These are phyloP conservation scores for Nakazawaea pomicola DNA, from an alignment of 805 yeast species.

Conservation along the genomic window DNA sequence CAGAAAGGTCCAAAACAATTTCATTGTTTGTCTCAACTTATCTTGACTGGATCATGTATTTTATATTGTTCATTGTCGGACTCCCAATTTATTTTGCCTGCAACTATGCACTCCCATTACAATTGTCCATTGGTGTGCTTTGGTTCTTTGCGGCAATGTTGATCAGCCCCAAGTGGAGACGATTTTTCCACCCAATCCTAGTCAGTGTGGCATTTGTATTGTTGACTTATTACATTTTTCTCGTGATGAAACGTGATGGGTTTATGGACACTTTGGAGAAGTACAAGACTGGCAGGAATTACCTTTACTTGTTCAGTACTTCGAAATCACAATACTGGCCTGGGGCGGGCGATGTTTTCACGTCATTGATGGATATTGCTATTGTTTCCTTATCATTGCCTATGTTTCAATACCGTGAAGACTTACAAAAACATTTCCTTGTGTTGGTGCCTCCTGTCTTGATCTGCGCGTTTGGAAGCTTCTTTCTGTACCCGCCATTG, in stretches of 20 bases:
- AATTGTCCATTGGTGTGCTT: conserved; percentile 54
- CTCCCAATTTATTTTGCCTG: conserved; percentile 56
- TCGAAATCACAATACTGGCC: conserved; percentile 43
- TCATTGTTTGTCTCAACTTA: conserved; percentile 26
- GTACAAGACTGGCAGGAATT: conserved; percentile 68
- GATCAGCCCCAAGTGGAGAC: conserved; percentile 42
- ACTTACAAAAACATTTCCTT: conserved; percentile 53
- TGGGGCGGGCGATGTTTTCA: conserved; percentile 76
- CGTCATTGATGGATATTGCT: conserved; percentile 69
- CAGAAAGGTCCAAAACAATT: conserved; percentile 21
- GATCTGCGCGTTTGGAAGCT: conserved; percentile 48
- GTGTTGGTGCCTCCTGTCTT: conserved; percentile 56
- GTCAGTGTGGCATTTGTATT: conserved; percentile 61
- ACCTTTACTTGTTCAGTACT: conserved; percentile 50
- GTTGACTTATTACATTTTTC: conserved; percentile 56
- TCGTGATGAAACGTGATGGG: conserved; percentile 44
- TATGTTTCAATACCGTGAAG: conserved; percentile 68
- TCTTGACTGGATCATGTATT: conserved; percentile 53
- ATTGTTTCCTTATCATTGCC: conserved; percentile 75
- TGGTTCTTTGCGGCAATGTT: conserved; percentile 45
- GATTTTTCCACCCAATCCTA: conserved; percentile 65
- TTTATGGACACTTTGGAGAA: conserved; percentile 46
- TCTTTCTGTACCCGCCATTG: conserved; percentile 66
- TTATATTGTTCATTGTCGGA: conserved; percentile 44
- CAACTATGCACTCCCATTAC: conserved; percentile 56